Evolutionary conservation across 164 flowering plant species (phyloP).

Genomic region (Nelumbo lutea): DNA sequence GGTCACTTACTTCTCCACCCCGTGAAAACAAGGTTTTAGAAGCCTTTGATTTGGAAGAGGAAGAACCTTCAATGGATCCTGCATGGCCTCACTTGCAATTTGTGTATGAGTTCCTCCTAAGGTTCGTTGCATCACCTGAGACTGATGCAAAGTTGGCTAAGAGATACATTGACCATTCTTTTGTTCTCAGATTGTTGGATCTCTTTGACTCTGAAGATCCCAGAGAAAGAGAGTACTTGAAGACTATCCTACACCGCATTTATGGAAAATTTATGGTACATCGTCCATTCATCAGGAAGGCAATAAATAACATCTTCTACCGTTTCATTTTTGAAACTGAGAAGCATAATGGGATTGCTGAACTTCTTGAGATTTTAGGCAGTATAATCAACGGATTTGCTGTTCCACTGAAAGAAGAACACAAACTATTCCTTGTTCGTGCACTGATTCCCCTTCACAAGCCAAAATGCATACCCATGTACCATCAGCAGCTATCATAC

Average conservation of each 20-base stretch:
- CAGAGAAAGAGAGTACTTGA: constrained; percentile 82
- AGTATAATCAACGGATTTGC: constrained; percentile 88
- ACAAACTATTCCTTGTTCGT: constrained; percentile 64
- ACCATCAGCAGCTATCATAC: constrained; percentile 79
- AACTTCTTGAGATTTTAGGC: constrained; percentile 72
- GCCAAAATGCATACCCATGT: constrained; percentile 71
- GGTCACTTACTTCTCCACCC: constrained; percentile 50
- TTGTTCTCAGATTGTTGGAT: constrained; percentile 65
- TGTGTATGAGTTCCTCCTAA: constrained; percentile 66
- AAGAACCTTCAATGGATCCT: constrained; percentile 79
- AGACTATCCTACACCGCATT: constrained; percentile 79
- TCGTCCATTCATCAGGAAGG: constrained; percentile 74
- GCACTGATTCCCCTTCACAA: constrained; percentile 82
- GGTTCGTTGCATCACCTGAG: constrained; percentile 74
- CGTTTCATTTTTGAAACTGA: constrained; percentile 72
- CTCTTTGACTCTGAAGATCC: constrained; percentile 86
- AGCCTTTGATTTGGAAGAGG: constrained; percentile 73
- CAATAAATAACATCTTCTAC: constrained; percentile 76
- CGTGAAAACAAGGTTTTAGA: constrained; percentile 52
- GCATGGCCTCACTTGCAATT: constrained; percentile 89
- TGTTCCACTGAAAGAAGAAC: constrained; percentile 84
- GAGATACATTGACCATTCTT: constrained; percentile 68
- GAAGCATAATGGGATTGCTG: constrained; percentile 83
- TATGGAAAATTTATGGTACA: constrained; percentile 93
- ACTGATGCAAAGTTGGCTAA: constrained; percentile 77